Evolutionary conservation across 1,284 basidiomycete genomes (phyloP), one percentile per base, ranked within the genome.

Genomic region (Cryptococcus sp.): DNA sequence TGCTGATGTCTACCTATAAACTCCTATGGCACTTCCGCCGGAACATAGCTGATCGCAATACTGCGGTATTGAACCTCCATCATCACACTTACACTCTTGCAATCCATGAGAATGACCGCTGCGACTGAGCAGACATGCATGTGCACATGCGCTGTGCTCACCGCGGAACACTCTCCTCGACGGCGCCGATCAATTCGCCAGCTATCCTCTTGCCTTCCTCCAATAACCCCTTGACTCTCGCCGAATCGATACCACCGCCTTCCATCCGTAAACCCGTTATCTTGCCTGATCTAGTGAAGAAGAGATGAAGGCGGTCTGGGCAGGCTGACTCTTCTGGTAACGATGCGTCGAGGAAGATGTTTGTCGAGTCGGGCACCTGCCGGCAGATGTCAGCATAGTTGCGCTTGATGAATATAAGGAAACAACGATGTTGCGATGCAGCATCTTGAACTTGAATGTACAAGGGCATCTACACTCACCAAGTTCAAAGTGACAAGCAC

Each of bases 281-380:
- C 49, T 72, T 70, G 20, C 73, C 65, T 17, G 55, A 40, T 5
- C 62, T 57, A 15, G 53, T 65, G 57, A 77, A 73, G 60, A 76
- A 75, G 13, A 72, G 57, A 47, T 76, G 73, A 1, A 78, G 38
- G n/a, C 70, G 57, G 35, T 69, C 68, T 2, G 75, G 71, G 61
- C 78, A 79, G 8, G 78, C 75, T 3, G 70, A 56, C 57, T 79
- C 77, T 63, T 79, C 78, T 51, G 69, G 66, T 7, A 66, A 60
- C 8, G 73, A 71, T 0, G 78, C 76, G 57, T 79, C 78, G 35
- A 79, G 42, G 60, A 79, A 78, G 16, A 71, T 50, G 5, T 56
- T 63, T 3, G 59, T 48, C 1, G 49, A 53, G 3, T 57, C 66
- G n/a, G 72, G 75, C 0, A 75, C 61, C 71, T 73, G 47, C 16